Conservation (phyloP, 2,329 filamentous ascomycete genomes). For the Penicillium sp. region DNA sequence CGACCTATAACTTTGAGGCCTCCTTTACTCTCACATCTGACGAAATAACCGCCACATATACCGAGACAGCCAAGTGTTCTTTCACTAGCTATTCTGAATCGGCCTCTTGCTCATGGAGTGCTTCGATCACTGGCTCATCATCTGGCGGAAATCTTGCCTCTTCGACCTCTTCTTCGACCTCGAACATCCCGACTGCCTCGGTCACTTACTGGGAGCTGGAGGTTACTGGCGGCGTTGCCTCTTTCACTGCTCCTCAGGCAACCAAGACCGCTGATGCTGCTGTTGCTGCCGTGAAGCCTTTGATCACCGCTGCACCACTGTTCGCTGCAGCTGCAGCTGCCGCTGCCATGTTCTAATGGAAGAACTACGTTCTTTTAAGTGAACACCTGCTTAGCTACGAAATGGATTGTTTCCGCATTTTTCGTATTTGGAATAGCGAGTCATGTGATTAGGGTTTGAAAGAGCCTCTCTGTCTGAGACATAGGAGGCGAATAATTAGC, state of each 20-base stretch:
- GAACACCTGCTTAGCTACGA: too few species aligned
- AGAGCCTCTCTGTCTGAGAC: too few species aligned
- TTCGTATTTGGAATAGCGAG: too few species aligned
- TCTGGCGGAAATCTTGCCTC: neutral
- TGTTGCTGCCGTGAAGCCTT: neutral
- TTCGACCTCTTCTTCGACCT: neutral
- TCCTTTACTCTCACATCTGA: neutral
- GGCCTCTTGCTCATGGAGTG: conserved; percentile 1
- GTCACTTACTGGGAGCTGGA: neutral
- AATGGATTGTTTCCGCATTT: too few species aligned
- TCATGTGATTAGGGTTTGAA: too few species aligned
- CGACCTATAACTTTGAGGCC: neutral
- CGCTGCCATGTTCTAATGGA: neutral
- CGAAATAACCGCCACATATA: neutral
- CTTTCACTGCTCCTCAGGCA: neutral
- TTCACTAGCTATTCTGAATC: neutral
- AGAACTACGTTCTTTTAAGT: neutral
- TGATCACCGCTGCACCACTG: conserved; percentile 6
- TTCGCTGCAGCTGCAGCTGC: neutral
- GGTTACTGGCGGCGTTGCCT: conserved; percentile 2
- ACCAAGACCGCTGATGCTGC: conserved; percentile 2
- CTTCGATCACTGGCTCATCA: neutral
- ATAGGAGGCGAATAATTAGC: too few species aligned
- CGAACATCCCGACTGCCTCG: neutral
- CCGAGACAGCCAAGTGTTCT: neutral